phyloP scores from a whole-genome alignment of 179 eudicot genomes.

The Amaranthus tricolor region DNA sequence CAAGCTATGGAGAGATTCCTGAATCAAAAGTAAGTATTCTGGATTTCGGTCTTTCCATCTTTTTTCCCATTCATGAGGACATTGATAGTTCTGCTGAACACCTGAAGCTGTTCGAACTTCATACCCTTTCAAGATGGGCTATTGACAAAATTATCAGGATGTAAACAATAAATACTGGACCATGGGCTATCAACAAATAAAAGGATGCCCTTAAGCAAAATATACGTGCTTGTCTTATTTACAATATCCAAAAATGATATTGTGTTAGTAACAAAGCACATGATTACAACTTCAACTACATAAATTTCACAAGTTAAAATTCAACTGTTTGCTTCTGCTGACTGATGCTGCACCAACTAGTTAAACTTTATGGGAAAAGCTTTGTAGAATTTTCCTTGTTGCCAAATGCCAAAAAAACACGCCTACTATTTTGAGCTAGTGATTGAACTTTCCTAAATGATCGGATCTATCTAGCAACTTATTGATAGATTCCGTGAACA shows the following conservation, averaged over 20 bases:
- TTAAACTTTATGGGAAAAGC: neutral
- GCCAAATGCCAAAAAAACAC: neutral
- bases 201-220: neutral
- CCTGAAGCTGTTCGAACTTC: no score
- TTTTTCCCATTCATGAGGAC: neutral
- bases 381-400: neutral
- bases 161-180: neutral
- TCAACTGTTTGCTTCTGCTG: neutral
- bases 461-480: neutral
- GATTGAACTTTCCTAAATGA: neutral
- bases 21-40: conserved; percentile 64
- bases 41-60: neutral
- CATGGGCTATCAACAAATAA: neutral
- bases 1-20: conserved; percentile 90
- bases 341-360: neutral
- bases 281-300: neutral
- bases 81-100: no score
- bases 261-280: neutral
- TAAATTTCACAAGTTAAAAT: neutral
- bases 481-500: neutral
- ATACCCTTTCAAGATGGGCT: no score
- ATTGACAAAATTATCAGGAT: neutral
- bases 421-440: no score
- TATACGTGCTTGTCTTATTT: neutral
- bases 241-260: neutral